Evolutionary conservation across 257 asterid species (phyloP).

Genomic region (Solanum gandarillasii): DNA sequence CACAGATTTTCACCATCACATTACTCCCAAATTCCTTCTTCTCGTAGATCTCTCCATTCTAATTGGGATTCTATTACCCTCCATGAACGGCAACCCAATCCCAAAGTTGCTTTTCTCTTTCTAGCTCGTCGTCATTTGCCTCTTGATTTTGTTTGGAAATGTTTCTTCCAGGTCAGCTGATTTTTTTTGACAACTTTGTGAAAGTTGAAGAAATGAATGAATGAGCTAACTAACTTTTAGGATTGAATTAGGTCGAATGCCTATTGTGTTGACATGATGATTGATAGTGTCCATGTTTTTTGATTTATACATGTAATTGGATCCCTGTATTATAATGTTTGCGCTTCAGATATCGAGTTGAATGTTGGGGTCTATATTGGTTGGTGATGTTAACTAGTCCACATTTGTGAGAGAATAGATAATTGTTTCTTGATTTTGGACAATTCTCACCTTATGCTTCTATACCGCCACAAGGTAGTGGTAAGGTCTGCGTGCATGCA

Average conservation of each 20-base stretch:
- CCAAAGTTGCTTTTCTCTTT: conserved; percentile 69
- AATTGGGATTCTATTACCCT: neutral
- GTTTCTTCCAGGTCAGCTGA: conserved; percentile 65
- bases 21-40: conserved; percentile 1
- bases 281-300: neutral
- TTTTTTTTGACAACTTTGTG: neutral
- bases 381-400: neutral
- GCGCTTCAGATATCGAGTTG: neutral
- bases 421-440: neutral
- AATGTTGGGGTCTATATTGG: neutral
- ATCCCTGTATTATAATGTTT: neutral
- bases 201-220: neutral
- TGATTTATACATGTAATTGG: neutral
- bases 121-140: conserved; percentile 62
- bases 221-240: neutral
- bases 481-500: too few relatives aligned
- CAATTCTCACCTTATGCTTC: neutral
- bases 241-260: neutral
- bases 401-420: neutral
- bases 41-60: conserved; percentile 22
- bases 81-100: conserved; percentile 23
- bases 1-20: conserved; percentile 34
- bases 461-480: neutral
- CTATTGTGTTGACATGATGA: neutral
- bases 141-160: conserved; percentile 91